Conservation (phyloP, 1,284 basidiomycete genomes). For the Tetrapyrgos nigripes region DNA sequence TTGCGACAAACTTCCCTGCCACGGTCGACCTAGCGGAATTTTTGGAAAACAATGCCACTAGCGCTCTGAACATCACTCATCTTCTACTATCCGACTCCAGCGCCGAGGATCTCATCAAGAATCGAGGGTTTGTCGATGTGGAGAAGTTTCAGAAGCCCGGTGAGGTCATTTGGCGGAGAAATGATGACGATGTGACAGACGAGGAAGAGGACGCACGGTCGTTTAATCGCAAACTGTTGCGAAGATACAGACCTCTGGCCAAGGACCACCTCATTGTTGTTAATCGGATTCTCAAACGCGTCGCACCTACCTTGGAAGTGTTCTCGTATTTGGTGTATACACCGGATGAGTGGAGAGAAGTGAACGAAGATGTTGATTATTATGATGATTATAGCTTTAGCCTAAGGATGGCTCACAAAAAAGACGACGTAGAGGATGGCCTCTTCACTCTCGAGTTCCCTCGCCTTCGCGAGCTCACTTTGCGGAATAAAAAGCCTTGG, state of each 20-base stretch:
- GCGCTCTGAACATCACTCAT: not conserved
- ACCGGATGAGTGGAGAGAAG: not conserved
- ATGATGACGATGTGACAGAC: constrained; percentile 9
- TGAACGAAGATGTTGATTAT: not conserved
- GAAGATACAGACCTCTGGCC: not conserved
- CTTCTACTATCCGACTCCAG: constrained; percentile 7
- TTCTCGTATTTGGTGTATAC: constrained; percentile 9
- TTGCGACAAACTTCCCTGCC: not conserved
- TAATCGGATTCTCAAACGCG: constrained; percentile 7
- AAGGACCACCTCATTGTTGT: constrained; percentile 3
- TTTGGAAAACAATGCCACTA: not conserved
- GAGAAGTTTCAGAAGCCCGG: not conserved
- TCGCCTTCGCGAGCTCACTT: not conserved
- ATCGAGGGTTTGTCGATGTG: not conserved
- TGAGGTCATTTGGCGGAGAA: too few species aligned
- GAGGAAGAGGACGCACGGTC: constrained; percentile 7
- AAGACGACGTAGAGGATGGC: not conserved
- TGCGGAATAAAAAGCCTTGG: not conserved
- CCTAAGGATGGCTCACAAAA: not conserved
- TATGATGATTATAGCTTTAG: not conserved
- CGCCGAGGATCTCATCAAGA: not conserved
- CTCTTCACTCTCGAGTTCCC: constrained; percentile 3
- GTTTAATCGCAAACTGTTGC: constrained; percentile 6
- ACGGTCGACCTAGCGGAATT: not conserved
- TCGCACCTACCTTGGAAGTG: constrained; percentile 1